Evolutionary conservation across 1,139 yeast genomes (phyloP), one percentile per base, ranked within the genome.

Genomic region (Yamadazyma membranifaciens): DNA sequence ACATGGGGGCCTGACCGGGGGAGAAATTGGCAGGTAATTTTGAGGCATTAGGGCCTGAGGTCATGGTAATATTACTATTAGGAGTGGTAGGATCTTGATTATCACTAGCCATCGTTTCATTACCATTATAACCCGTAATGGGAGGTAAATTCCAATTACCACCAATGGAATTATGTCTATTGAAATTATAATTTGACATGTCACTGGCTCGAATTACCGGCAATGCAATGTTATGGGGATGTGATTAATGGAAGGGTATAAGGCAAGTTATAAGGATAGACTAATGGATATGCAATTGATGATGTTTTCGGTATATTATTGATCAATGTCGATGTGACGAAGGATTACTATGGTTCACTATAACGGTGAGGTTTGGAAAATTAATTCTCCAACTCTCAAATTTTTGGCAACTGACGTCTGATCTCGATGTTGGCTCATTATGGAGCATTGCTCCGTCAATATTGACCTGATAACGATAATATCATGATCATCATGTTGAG

Each of bases 151-250:
- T 47, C 75, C 75, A 69, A 49, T 57, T 67, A 6, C 74, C 74
- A 10, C 75, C 75, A 29, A 68, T 60, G 11, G 74, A 68, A 45
- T 63, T 69, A 52, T 69, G 75, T 41, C 74, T 55, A 50, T 34
- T 34, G 31, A 34, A 34, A 15, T 34, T 26, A 11, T 24, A 13
- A 15, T 34, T 34, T 4, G 36, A 34, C 36, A 34, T 34, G 9
- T 10, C 5, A 30, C 14, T 30, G 28, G 12, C 6, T 6, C 28
- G 11, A 10, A 26, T 26, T 26, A 26, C 10, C 10, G 28, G 12
- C 12, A 20, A n/a, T n/a, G n/a, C n/a, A 10, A 22, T 22, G 26
- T 22, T 6, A 22, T 22, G 26, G 28, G 28, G 10, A 26, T 6
- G 10, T 26, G 10, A 4, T 3, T 27, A 11, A 25, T 25, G 28